Conservation (phyloP, 2,329 filamentous ascomycete genomes). For the Colletotrichum destructivum region DNA sequence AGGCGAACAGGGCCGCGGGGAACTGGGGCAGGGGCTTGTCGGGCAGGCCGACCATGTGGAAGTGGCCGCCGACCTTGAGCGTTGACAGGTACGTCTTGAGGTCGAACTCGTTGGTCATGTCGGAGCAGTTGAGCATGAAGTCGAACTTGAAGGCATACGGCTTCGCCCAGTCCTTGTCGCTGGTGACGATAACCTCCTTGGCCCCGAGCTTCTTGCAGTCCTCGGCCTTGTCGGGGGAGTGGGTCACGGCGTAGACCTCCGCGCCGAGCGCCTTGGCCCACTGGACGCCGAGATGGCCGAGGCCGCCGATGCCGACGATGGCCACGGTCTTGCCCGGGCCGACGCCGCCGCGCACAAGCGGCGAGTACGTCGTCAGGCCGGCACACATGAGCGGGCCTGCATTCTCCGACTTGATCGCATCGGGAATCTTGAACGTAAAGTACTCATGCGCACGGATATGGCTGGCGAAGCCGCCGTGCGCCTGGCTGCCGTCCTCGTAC, state of each 20-base stretch:
- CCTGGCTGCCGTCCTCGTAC: constrained; percentile 70
- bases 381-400: constrained; percentile 83
- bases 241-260: constrained; percentile 76
- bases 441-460: constrained; percentile 66
- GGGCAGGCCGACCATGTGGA: constrained; percentile 72
- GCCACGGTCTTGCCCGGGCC: constrained; percentile 81
- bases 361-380: constrained; percentile 81
- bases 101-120: constrained; percentile 69
- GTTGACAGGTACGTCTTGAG: constrained; percentile 66
- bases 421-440: constrained; percentile 74
- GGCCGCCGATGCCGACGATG: constrained; percentile 80
- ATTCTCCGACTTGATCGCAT: constrained; percentile 62
- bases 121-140: constrained; percentile 66
- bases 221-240: constrained; percentile 69
- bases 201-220: constrained; percentile 76
- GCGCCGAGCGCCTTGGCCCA: constrained; percentile 80
- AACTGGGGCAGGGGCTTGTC: constrained; percentile 64
- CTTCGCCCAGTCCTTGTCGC: constrained; percentile 70
- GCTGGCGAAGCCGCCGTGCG: constrained; percentile 75
- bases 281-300: constrained; percentile 81
- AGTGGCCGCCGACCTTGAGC: constrained; percentile 67
- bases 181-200: constrained; percentile 64
- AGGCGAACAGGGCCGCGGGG: constrained; percentile 58
- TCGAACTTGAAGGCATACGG: constrained; percentile 67
- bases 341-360: constrained; percentile 75